phyloP scores from a whole-genome alignment of 139 green algal species.

The Volvox africanus region DNA sequence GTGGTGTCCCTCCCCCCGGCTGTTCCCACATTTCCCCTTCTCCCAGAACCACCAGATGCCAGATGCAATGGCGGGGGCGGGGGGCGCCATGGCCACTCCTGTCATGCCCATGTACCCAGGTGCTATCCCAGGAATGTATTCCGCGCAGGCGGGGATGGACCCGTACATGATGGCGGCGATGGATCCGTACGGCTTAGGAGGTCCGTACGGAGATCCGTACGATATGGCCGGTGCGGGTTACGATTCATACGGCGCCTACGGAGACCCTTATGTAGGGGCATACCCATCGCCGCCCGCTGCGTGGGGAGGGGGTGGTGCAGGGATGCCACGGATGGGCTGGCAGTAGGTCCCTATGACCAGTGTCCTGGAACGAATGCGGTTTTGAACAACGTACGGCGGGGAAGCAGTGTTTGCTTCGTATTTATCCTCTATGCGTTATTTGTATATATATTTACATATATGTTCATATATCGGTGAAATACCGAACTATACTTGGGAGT shows the following conservation, averaged over 20 bases:
- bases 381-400: too few relatives aligned
- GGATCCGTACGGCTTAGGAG: background rate
- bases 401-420: too few relatives aligned
- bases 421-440: too few relatives aligned
- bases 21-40: too few relatives aligned
- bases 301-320: background rate
- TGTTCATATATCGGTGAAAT: too few relatives aligned
- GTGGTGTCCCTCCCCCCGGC: too few relatives aligned
- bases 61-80: background rate
- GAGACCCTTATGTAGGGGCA: background rate
- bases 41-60: too few relatives aligned
- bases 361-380: too few relatives aligned
- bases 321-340: background rate
- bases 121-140: background rate
- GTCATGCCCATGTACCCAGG: background rate
- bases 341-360: too few relatives aligned
- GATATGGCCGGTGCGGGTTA: background rate
- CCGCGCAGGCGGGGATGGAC: background rate
- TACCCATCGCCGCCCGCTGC: background rate
- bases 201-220: slow-evolving; percentile 14
- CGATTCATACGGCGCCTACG: background rate
- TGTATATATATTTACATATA: too few relatives aligned
- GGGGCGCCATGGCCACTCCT: background rate
- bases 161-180: background rate
- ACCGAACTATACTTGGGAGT: too few relatives aligned